These are phyloP conservation scores for Erodium moschatum DNA, from an alignment of 441 rosid genomes.

Conservation along the genomic window DNA sequence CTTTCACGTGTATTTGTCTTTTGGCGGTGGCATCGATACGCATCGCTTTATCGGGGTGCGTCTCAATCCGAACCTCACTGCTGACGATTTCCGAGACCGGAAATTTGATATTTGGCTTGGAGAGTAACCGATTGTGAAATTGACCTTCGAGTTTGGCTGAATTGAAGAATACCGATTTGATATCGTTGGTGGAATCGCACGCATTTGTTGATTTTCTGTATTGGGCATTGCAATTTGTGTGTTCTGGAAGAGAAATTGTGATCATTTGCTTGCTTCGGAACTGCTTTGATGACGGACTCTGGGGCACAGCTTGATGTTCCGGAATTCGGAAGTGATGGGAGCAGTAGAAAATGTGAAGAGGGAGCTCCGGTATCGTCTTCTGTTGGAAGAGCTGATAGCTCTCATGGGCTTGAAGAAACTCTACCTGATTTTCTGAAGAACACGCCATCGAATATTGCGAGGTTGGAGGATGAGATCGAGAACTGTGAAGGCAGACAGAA, in stretches of 20 bases:
- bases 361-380: no score
- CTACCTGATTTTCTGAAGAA: slow-evolving; percentile 72
- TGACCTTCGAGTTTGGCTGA: neutral
- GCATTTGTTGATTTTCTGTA: no score
- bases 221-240: no score
- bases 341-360: no score
- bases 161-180: neutral
- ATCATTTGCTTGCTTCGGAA: neutral
- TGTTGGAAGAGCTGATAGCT: slow-evolving; percentile 13
- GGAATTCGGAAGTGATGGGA: no score
- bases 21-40: neutral
- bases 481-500: slow-evolving; percentile 63
- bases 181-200: no score
- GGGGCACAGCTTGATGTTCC: slow-evolving; percentile 15
- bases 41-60: neutral
- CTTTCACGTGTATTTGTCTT: neutral
- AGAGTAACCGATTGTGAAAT: neutral
- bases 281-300: slow-evolving; percentile 29
- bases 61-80: neutral
- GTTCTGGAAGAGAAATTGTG: neutral
- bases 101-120: neutral
- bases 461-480: slow-evolving; percentile 80
- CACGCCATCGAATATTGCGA: slow-evolving; percentile 80
- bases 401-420: slow-evolving; percentile 33
- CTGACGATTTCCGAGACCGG: neutral